Evolutionary conservation across 495 filamentous ascomycete species (phyloP).

Genomic region (Astrothelium macrocarpum): DNA sequence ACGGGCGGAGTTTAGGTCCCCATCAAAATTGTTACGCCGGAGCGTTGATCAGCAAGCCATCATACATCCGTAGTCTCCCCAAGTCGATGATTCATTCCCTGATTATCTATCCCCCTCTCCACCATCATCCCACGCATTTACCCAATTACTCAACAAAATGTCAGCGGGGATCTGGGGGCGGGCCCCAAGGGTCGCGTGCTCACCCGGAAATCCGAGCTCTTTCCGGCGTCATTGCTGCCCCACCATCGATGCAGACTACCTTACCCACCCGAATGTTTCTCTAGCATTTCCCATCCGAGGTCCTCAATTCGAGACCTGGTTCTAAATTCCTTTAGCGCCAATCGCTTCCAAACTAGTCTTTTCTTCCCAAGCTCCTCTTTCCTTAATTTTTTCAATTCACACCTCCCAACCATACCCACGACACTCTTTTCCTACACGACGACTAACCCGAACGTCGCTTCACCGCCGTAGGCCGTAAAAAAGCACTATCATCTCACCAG

Average conservation of each 20-base stretch:
- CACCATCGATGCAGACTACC: neutral
- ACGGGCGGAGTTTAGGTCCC: neutral
- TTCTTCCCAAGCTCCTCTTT: too few relatives aligned
- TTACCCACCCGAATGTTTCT: neutral
- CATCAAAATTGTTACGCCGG: too few relatives aligned
- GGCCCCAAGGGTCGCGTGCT: neutral
- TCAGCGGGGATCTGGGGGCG: too few relatives aligned
- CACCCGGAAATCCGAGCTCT: neutral
- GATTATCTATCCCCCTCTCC: too few relatives aligned
- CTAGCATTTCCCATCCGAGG: neutral
- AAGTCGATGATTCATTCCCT: conserved; percentile 2
- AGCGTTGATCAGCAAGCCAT: neutral
- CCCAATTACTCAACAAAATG: neutral
- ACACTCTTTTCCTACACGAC: too few relatives aligned
- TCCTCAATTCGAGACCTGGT: neutral
- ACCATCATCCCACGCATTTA: neutral
- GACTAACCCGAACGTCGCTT: too few relatives aligned
- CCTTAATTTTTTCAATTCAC: neutral
- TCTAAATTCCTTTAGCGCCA: neutral
- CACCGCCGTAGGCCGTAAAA: too few relatives aligned
- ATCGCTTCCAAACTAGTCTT: neutral
- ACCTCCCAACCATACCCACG: neutral
- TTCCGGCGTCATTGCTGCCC: neutral
- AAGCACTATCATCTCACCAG: too few relatives aligned
- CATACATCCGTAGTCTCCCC: neutral